phyloP scores from a whole-genome alignment of 441 rosid genomes.

The Croton setiger region DNA sequence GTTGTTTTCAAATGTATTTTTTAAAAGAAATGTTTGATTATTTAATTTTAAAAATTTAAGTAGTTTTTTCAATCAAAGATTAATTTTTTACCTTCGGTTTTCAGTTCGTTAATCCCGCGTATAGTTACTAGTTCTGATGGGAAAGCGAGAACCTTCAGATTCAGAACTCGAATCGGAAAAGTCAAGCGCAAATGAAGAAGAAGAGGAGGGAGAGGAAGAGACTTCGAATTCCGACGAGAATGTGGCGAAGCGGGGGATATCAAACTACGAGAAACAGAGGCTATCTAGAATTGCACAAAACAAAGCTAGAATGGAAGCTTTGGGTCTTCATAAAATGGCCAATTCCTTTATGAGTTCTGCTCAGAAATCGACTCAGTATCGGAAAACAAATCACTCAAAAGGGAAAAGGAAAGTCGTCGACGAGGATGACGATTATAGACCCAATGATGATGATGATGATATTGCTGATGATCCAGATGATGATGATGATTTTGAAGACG shows the following conservation, averaged over 20 bases:
- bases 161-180: conserved; percentile 28
- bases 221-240: conserved; percentile 1
- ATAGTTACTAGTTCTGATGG: conserved; percentile 18
- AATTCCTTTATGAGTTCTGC: conserved; percentile 42
- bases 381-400: conserved; percentile 26
- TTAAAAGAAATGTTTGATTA: too few species aligned
- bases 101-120: not conserved
- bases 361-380: conserved; percentile 26
- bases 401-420: conserved; percentile 40
- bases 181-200: conserved; percentile 16
- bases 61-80: too few species aligned
- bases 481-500: conserved; percentile 25
- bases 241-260: conserved; percentile 25
- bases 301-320: conserved; percentile 77
- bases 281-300: conserved; percentile 74
- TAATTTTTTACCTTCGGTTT: too few species aligned
- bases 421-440: conserved; percentile 58
- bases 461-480: conserved; percentile 22
- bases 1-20: too few species aligned
- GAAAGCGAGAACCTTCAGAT: conserved; percentile 20
- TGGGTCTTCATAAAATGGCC: conserved; percentile 66
- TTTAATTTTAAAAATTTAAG: too few species aligned
- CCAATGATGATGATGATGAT: conserved; percentile 30
- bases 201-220: conserved; percentile 12
- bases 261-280: conserved; percentile 76